Base-by-base conservation (phyloP, 345 rosid genomes). In the Xanthoceras sorbifolium region DNA sequence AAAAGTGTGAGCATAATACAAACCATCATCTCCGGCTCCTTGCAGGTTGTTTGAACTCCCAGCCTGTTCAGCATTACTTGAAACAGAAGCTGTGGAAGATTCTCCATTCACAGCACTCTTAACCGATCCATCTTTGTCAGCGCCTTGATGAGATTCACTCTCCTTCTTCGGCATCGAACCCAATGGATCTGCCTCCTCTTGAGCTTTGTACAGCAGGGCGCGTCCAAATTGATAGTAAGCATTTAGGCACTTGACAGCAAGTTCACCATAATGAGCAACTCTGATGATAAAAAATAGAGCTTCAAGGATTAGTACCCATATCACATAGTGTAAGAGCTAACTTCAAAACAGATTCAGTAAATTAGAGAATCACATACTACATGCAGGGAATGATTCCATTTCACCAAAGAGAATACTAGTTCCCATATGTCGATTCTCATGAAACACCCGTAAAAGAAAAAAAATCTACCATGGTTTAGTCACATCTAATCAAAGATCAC, bases 181-280 rank as follows among this genome's bases (percentile, higher is more conserved):
- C 81, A 92, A 75, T 22, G 97, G 97, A 88, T 91, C 99, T 68
- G 95, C 85, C 87, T 94, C 97, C 77, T 93, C 97, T 64, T 92
- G 97, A 76, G 97, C 98, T 85, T 94, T 94, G 71, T 86, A 91
- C 71, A 94, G 76, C 15, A 96, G 83, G 1, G 97, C 92, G 70
- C 88, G 87, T 62, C 98, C 99, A 79, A 92, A 96, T 34, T 85
- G 89, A 80, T 90, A 92, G 83, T 92, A 94, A 0, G 97, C 87
- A 31, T 83, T 85, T 20, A 89, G 57, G 46, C 98, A 94, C 79
- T 90, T 97, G 34, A 70, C 57, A 36, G 90, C 89, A 50, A 92
- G 97, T 69, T 94, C 99, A 73, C 90, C 99, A 81, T 84, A 82
- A 67, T 84, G 88, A 1, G 83, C 80, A 88, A 86, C 98, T 89